A percentile compares a stretch with the other conserved stretches of the same genome.
These are phyloP conservation scores for Tuber magnatum DNA, from an alignment of 495 filamentous ascomycete species.

Conservation along the genomic window DNA sequence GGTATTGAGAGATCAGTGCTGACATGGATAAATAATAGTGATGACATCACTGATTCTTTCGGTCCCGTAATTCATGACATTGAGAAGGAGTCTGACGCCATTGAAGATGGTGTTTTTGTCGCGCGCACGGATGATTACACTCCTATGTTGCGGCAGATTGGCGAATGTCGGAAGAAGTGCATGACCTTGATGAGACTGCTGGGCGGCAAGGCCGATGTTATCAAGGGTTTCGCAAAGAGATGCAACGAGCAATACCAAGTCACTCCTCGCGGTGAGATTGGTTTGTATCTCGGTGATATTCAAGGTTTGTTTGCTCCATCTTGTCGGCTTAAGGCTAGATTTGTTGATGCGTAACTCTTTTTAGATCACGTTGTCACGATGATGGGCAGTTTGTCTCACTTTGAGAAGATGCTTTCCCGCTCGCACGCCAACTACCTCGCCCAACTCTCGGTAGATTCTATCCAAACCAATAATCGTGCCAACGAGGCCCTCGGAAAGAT, in stretches of 20 bases:
- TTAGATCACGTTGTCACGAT: slow-evolving; percentile 93
- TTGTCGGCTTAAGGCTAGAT: neutral
- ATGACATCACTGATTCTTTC: slow-evolving; percentile 96
- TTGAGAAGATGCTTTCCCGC: slow-evolving; percentile 86
- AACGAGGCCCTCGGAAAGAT: slow-evolving; percentile 94
- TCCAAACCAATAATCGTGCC: slow-evolving; percentile 86
- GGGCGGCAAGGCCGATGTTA: slow-evolving; percentile 96
- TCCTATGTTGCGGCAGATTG: slow-evolving; percentile 47
- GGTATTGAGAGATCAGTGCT: neutral
- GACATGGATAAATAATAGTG: slow-evolving; percentile 40
- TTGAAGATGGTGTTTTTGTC: slow-evolving; percentile 63
- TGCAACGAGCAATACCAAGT: slow-evolving; percentile 98
- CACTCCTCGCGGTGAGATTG: slow-evolving; percentile 89
- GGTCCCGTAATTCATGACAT: slow-evolving; percentile 83
- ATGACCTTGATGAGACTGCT: slow-evolving; percentile 89
- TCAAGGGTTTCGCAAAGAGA: slow-evolving; percentile 97
- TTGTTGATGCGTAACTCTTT: slow-evolving; percentile 3
- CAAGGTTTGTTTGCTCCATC: slow-evolving; percentile 46
- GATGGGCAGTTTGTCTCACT: slow-evolving; percentile 89
- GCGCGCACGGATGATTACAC: slow-evolving; percentile 83
- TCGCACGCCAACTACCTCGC: slow-evolving; percentile 96
- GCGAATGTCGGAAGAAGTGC: slow-evolving; percentile 91
- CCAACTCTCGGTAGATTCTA: slow-evolving; percentile 48
- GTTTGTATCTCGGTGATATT: slow-evolving; percentile 91
- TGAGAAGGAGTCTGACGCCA: slow-evolving; percentile 80